Evolutionary conservation across 441 rosid species (phyloP), one percentile per base, ranked within the genome.

Genomic region (Theobroma grandiflorum): DNA sequence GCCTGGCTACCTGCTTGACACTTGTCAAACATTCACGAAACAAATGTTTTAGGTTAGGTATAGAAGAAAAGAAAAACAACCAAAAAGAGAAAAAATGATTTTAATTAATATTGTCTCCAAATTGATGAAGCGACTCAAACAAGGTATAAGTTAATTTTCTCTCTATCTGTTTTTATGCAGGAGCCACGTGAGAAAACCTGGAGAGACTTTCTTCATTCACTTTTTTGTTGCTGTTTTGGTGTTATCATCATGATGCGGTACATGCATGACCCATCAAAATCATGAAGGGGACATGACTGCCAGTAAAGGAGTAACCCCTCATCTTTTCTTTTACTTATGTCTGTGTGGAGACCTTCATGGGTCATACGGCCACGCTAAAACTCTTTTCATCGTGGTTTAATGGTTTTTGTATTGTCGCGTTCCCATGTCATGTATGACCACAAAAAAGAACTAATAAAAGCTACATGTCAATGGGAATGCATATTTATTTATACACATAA

Each of bases 221-320:
- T 82, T 42, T 57, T 47, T 70, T 70, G 2, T 45, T 26, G n/a
- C 2, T 52, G 12, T 4, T 7, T 40, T 57, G 16, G 70, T 14
- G 9, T 72, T 10, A 4, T 15, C 40, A 37, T 69, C 12, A 81
- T 50, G 74, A 49, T 50, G 6, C 55, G 61, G 1, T 6, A 16
- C 37, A 33, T 72, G 50, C 52, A 69, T 26, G 62, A 55, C 74
- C 61, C 63, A 77, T 81, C 84, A 55, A 72, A 58, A 53, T 81
- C 53, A 52, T 64, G 43, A 31, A 43, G 26, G n/a, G 11, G 81
- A 65, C 80, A 66, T 66, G 53, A 52, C 4, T 31, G 10, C 14
- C 40, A 47, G 18, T 47, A 15, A 26, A 47, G 38, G 20, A 49
- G 8, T 14, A 10, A 45, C 58, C 55, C 70, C 49, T 76, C 72